Percentiles rank a stretch among this genome's conserved stretches.
These are phyloP conservation scores for Leccinum barrowsii DNA, from an alignment of 768 basidiomycete species.

Conservation along the genomic window DNA sequence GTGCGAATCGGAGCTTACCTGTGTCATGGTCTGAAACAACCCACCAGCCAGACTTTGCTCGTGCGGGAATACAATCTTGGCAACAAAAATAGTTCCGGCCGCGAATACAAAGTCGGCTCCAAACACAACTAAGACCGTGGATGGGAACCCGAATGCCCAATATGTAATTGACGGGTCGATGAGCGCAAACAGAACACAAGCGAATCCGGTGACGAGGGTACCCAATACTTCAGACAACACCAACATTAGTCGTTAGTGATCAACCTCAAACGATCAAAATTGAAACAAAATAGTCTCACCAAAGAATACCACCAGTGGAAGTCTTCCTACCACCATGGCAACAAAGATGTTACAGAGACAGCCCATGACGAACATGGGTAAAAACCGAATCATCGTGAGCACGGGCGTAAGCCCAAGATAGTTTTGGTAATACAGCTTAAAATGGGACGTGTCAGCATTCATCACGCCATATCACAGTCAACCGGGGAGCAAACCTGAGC, in stretches of 20 bases:
- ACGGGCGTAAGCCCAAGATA: conserved; percentile 54
- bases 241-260: conserved; percentile 1
- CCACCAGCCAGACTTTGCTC: conserved; percentile 78
- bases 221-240: conserved; percentile 40
- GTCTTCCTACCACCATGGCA: conserved; percentile 51
- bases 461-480: neutral
- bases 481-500: conserved; percentile 31
- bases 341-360: conserved; percentile 62
- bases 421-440: conserved; percentile 68
- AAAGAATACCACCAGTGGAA: conserved; percentile 55
- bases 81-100: conserved; percentile 69
- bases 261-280: neutral
- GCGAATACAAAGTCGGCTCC: conserved; percentile 80
- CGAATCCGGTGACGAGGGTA: conserved; percentile 52
- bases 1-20: conserved; percentile 38
- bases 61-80: conserved; percentile 58
- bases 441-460: neutral
- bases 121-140: conserved; percentile 59
- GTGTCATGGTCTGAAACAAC: conserved; percentile 75
- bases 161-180: conserved; percentile 55
- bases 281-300: conserved; percentile 34
- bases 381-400: conserved; percentile 57
- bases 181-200: conserved; percentile 64
- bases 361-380: conserved; percentile 72
- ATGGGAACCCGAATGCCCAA: conserved; percentile 77